Base-by-base conservation (phyloP, 805 yeast species). In the Hanseniaspora valbyensis region DNA sequence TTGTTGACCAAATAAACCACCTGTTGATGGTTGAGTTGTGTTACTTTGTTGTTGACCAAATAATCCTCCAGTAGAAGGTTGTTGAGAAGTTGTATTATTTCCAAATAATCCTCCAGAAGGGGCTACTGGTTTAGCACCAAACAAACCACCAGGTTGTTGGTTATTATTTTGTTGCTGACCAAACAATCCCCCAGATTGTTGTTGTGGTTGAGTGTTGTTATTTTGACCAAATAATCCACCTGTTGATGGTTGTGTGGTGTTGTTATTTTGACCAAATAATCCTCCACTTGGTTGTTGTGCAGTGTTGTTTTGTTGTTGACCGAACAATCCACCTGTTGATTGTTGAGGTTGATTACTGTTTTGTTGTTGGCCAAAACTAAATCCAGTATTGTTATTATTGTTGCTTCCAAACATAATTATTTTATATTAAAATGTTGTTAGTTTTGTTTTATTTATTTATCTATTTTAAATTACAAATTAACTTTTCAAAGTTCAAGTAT, bases 391-490 rank as follows among this genome's bases (percentile, higher is more conserved):
- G 29, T 26, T 34, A 14, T 29, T 34, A 7, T n/a, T 29, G n/a
- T 28, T 40, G 26, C 16, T 28, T 13, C 30, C 42, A 39, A 39
- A 39, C 42, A 29, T 41, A 14, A 50, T 53, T 32, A 21, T 42
- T 30, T 55, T 61, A 56, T n/a, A 74, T 75, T 60, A 69, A 70
- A 18, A 72, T 53, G 4, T 73, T 75, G 48, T 74, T 59, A 44
- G 54, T 52, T 30, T 53, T 54, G 26, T 19, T 21, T 22, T n/a
- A 19, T 30, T 1, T 24, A n/a, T 26, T 16, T 39, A 5, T 7
- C 10, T 22, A 22, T 4, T 12, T 28, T 28, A 28, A 8, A 28
- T 8, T 7, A 8, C 30, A 12, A 28, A 28, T 28, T 12, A 7
- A 28, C 30, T 8, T 12, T 28, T 28, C 7, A 28, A 8, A 28